These are phyloP conservation scores for Niebla homalea DNA, from an alignment of 495 filamentous ascomycete species.

Conservation along the genomic window DNA sequence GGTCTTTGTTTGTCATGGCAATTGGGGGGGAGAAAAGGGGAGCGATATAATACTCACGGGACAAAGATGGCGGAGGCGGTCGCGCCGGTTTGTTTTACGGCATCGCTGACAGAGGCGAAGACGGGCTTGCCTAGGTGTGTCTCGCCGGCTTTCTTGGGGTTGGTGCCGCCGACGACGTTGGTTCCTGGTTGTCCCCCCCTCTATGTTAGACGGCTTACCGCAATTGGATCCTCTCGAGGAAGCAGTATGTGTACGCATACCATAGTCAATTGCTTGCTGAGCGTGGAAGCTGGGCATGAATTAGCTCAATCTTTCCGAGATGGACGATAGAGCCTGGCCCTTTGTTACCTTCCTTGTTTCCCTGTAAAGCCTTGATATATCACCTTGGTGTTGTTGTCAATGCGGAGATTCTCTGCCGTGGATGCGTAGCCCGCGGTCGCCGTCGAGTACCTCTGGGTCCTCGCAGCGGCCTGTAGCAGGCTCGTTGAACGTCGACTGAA, in stretches of 20 bases:
- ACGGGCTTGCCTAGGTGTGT: slow-evolving; percentile 86
- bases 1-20: background rate
- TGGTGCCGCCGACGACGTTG: slow-evolving; percentile 94
- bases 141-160: slow-evolving; percentile 93
- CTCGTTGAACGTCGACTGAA: slow-evolving; percentile 38
- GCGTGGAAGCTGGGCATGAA: slow-evolving; percentile 69
- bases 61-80: slow-evolving; percentile 94
- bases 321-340: too few relatives aligned
- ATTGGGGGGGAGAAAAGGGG: background rate
- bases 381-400: slow-evolving; percentile 84
- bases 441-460: slow-evolving; percentile 56
- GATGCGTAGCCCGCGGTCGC: slow-evolving; percentile 57
- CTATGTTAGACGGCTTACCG: slow-evolving; percentile 3
- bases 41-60: slow-evolving; percentile 44
- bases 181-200: slow-evolving; percentile 68
- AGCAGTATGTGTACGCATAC: slow-evolving; percentile 35
- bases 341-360: slow-evolving; percentile 97
- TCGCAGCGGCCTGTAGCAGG: slow-evolving; percentile 34
- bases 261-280: slow-evolving; percentile 93
- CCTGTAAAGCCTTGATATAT: slow-evolving; percentile 97
- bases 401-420: slow-evolving; percentile 81
- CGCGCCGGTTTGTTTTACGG: slow-evolving; percentile 82
- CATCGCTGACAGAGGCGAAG: slow-evolving; percentile 79
- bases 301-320: slow-evolving; percentile 16
- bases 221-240: slow-evolving; percentile 12